Percentiles rank a stretch among this genome's conserved stretches.
phyloP scores from a whole-genome alignment of 2,329 filamentous ascomycete genomes.

The Arthroderma uncinatum region DNA sequence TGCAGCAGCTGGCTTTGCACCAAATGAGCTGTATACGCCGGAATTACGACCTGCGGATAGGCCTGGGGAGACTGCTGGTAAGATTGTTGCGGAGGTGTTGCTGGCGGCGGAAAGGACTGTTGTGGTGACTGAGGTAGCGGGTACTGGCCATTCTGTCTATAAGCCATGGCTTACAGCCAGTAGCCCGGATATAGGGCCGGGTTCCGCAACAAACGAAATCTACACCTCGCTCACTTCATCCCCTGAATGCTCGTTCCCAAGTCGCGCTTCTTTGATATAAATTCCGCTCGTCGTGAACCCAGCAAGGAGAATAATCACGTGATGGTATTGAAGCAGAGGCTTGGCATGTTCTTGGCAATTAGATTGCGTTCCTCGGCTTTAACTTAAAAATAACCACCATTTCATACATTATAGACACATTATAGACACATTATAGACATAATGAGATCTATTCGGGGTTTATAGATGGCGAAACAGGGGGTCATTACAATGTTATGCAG shows the following conservation, averaged over 20 bases:
- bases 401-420: no score
- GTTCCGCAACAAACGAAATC: not conserved
- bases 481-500: not conserved
- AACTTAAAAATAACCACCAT: not conserved
- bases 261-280: not conserved
- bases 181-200: not conserved
- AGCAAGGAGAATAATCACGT: not conserved
- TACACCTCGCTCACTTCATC: not conserved
- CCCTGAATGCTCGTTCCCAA: not conserved
- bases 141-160: slow-evolving; percentile 5
- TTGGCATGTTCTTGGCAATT: not conserved
- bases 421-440: no score
- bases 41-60: slow-evolving; percentile 27
- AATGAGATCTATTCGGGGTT: no score
- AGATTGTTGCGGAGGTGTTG: not conserved
- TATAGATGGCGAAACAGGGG: no score
- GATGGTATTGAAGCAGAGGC: not conserved
- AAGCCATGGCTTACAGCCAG: slow-evolving; percentile 1
- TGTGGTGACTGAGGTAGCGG: not conserved
- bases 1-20: slow-evolving; percentile 24
- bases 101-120: not conserved
- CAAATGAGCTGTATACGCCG: slow-evolving; percentile 24
- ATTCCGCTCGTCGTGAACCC: not conserved
- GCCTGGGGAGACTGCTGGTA: slow-evolving; percentile 20
- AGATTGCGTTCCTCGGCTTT: not conserved